A percentile compares a stretch with the other conserved stretches of the same genome.
Conservation (phyloP, 2,329 filamentous ascomycete genomes). For the Diaporthe citrichinensis region DNA sequence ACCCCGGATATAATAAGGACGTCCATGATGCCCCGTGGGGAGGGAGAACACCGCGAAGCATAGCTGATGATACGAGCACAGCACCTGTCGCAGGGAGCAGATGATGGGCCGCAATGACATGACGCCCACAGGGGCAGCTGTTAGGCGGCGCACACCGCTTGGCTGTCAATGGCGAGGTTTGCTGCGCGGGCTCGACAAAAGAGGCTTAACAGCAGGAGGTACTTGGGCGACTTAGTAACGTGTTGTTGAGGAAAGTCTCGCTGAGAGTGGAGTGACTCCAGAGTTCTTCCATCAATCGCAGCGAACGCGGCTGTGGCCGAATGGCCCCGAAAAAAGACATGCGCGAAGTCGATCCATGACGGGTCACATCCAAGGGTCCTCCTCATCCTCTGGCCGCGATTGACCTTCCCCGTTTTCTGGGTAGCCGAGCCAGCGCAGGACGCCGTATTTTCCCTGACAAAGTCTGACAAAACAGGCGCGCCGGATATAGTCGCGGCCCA, state of each 20-base stretch:
- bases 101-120: conserved; percentile 25
- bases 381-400: neutral
- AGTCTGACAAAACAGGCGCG: neutral
- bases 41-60: neutral
- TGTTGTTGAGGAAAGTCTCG: conserved; percentile 38
- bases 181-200: conserved; percentile 20
- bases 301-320: conserved; percentile 20
- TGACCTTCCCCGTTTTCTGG: neutral
- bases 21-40: conserved; percentile 8
- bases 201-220: conserved; percentile 27
- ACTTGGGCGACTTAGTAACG: conserved; percentile 30
- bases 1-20: conserved; percentile 16
- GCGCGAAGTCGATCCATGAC: conserved; percentile 26
- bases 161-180: conserved; percentile 24
- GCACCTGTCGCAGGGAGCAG: conserved; percentile 26
- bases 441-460: neutral
- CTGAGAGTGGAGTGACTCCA: conserved; percentile 41
- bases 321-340: conserved; percentile 26
- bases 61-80: conserved; percentile 28
- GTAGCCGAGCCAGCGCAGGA: neutral
- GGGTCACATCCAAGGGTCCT: conserved; percentile 26
- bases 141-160: conserved; percentile 17
- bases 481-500: conserved; percentile 2
- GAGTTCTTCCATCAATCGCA: conserved; percentile 43
- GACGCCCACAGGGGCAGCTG: conserved; percentile 29